Evolutionary conservation across 805 yeast genomes (phyloP).

Genomic region (Schizosaccharomyces osmophilus): DNA sequence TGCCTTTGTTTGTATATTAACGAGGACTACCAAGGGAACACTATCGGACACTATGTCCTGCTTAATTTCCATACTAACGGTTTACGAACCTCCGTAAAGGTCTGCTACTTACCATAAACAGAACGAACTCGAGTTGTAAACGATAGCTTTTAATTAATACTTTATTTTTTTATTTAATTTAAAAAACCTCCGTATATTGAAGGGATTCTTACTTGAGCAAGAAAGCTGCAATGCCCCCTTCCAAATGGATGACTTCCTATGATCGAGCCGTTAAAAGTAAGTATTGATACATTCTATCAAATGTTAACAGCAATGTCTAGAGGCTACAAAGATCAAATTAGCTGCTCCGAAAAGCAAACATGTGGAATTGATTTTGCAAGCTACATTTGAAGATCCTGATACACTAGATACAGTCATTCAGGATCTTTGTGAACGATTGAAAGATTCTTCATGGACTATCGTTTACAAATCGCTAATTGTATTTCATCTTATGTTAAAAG

Average conservation of each 20-base stretch:
- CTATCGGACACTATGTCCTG: no score
- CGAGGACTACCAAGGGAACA: no score
- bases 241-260: not conserved
- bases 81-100: no score
- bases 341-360: slow-evolving; percentile 97
- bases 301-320: not conserved
- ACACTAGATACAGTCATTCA: slow-evolving; percentile 46
- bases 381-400: slow-evolving; percentile 30
- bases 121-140: no score
- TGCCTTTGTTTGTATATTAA: no score
- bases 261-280: not conserved
- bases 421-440: not conserved
- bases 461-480: slow-evolving; percentile 70
- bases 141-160: no score
- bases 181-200: no score
- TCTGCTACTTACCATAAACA: no score
- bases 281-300: not conserved
- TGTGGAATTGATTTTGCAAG: slow-evolving; percentile 71
- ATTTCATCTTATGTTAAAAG: slow-evolving; percentile 73
- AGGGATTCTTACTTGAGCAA: not conserved
- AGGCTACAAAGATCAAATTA: slow-evolving; percentile 18
- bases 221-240: not conserved
- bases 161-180: no score
- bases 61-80: no score
- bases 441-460: slow-evolving; percentile 15